Evolutionary conservation across 2,329 filamentous ascomycete genomes (phyloP).

Genomic region (Helotiales sp.): DNA sequence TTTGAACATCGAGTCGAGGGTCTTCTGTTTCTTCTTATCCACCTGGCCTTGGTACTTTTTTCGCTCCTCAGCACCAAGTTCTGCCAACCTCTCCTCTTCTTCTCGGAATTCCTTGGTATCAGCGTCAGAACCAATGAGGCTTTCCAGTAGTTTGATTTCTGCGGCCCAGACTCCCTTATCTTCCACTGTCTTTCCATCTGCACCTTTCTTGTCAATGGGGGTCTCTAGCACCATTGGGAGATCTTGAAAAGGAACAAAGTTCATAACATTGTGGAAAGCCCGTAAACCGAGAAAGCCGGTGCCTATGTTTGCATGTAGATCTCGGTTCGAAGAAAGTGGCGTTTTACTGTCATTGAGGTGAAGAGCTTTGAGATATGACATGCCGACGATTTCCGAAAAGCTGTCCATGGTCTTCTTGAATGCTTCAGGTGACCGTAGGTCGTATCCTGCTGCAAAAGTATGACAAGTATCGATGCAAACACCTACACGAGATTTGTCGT

Average conservation of each 20-base stretch:
- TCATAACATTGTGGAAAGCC: conserved; percentile 90
- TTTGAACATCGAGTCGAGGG: conserved; percentile 40
- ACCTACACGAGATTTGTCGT: conserved; percentile 81
- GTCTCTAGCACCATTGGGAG: conserved; percentile 95
- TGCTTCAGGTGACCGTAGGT: conserved; percentile 72
- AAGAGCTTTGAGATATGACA: conserved; percentile 77
- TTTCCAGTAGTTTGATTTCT: conserved; percentile 93
- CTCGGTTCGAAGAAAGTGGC: conserved; percentile 76
- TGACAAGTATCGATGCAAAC: conserved; percentile 98
- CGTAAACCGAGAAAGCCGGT: conserved; percentile 89
- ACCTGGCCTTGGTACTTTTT: conserved; percentile 76
- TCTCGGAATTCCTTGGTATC: conserved; percentile 71
- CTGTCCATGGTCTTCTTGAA: conserved; percentile 72
- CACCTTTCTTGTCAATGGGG: conserved; percentile 74
- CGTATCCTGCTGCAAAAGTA: conserved; percentile 91
- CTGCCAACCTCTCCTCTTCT: conserved; percentile 65
- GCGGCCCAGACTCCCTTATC: conserved; percentile 85
- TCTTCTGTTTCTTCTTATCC: conserved; percentile 63
- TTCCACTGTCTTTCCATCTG: conserved; percentile 67
- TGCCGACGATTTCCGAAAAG: conserved; percentile 77
- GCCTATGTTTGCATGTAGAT: conserved; percentile 94
- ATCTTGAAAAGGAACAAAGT: conserved; percentile 71
- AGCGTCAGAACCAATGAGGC: conserved; percentile 79
- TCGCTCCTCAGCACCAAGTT: conserved; percentile 69
- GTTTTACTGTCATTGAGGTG: conserved; percentile 97